Conservation (phyloP, 179 eudicot genomes). For the Drosera spatulata region DNA sequence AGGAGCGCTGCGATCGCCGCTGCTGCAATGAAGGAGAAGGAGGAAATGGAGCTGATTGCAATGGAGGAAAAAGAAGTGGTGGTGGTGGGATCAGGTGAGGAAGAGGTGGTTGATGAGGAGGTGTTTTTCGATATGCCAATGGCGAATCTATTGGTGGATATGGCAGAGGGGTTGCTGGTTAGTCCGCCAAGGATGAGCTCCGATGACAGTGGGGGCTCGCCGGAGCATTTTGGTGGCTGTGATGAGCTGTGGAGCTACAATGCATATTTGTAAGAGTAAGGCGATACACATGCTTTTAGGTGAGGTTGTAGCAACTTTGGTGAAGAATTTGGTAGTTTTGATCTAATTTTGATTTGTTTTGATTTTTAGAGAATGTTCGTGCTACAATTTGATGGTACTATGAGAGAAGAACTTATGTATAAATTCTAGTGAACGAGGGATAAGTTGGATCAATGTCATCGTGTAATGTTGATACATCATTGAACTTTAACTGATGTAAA, state of each 20-base stretch:
- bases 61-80: background rate
- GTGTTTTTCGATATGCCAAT: slow-evolving; percentile 48
- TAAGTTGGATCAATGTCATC: no score
- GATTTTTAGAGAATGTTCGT: no score
- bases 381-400: no score
- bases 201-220: slow-evolving; percentile 13
- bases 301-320: no score
- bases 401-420: no score
- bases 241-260: slow-evolving; percentile 36
- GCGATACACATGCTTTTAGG: no score
- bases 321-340: no score
- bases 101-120: slow-evolving; percentile 23
- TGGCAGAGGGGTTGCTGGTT: slow-evolving; percentile 60
- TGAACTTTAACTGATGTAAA: no score
- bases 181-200: slow-evolving; percentile 41
- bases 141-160: slow-evolving; percentile 45
- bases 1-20: slow-evolving; percentile 47
- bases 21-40: slow-evolving; percentile 26
- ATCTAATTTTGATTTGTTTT: no score
- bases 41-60: slow-evolving; percentile 1
- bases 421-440: no score
- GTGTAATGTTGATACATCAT: no score
- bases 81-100: no score
- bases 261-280: background rate
- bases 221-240: slow-evolving; percentile 15